Conservation (phyloP, 2,329 filamentous ascomycete genomes). For the Colletotrichum karsti region DNA sequence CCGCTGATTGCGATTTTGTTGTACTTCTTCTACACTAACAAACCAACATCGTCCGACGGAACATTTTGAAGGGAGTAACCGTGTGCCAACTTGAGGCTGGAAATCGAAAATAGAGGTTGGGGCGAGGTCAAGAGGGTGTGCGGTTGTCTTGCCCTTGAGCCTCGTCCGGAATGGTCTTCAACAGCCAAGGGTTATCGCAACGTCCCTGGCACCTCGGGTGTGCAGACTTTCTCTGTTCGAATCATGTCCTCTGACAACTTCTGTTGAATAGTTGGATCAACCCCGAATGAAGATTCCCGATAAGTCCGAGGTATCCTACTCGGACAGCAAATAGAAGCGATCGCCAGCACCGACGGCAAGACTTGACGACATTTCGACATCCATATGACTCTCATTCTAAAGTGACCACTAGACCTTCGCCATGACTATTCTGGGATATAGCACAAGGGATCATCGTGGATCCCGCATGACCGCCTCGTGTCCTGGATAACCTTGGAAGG, state of each 20-base stretch:
- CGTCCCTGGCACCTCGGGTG: not conserved
- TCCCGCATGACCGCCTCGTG: not conserved
- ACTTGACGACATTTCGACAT: not conserved
- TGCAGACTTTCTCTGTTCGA: not conserved
- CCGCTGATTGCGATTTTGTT: not conserved
- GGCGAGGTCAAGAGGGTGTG: not conserved
- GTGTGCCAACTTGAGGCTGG: not conserved
- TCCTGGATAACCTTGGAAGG: not conserved
- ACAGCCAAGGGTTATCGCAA: not conserved
- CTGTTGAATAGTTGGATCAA: not conserved
- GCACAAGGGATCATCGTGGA: slow-evolving; percentile 18
- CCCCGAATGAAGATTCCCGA: not conserved
- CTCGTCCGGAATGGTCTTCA: not conserved
- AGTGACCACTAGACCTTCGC: not conserved
- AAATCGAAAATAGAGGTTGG: not conserved
- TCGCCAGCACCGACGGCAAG: not conserved
- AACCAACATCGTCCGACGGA: not conserved
- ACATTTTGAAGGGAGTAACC: not conserved
- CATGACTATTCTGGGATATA: slow-evolving; percentile 10
- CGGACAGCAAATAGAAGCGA: not conserved
- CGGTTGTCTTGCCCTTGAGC: slow-evolving; percentile 4
- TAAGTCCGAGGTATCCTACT: not conserved
- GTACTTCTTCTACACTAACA: not conserved
- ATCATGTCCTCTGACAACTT: not conserved
- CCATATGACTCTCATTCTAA: not conserved